phyloP scores from a whole-genome alignment of 768 basidiomycete genomes.

The Macrolepiota fuliginosa region DNA sequence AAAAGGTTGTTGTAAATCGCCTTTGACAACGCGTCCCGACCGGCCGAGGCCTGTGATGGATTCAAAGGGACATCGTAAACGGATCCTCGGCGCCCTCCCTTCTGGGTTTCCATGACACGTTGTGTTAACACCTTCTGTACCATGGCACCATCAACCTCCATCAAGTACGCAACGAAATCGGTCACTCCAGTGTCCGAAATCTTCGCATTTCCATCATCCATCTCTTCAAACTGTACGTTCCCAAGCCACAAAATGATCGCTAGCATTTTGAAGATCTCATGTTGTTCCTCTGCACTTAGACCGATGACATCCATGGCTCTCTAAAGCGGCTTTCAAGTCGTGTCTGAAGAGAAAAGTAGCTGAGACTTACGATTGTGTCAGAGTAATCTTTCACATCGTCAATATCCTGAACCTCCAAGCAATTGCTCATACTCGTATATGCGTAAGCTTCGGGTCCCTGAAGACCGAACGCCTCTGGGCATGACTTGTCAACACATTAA shows the following conservation, averaged over 20 bases:
- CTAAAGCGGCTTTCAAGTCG: constrained; percentile 34
- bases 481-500: constrained; percentile 11
- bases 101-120: constrained; percentile 87
- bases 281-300: constrained; percentile 79
- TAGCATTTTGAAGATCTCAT: constrained; percentile 90
- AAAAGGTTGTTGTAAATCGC: constrained; percentile 98
- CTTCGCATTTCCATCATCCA: constrained; percentile 84
- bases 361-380: constrained; percentile 75
- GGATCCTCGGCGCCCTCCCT: constrained; percentile 90
- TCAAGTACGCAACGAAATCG: constrained; percentile 92
- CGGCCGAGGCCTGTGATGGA: constrained; percentile 84
- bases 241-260: constrained; percentile 94
- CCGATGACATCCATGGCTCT: constrained; percentile 95
- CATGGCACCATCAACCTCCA: constrained; percentile 77
- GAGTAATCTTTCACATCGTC: constrained; percentile 85
- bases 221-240: constrained; percentile 87
- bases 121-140: constrained; percentile 88
- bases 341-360: background rate
- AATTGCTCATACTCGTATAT: constrained; percentile 91
- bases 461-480: constrained; percentile 85
- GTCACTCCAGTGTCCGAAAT: constrained; percentile 85
- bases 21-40: constrained; percentile 89
- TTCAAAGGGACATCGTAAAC: constrained; percentile 97
- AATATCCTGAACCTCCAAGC: constrained; percentile 87
- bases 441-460: constrained; percentile 96